Evolutionary conservation across 257 asterid species (phyloP), one percentile per base, ranked within the genome.

Genomic region (Haberlea rhodopensis): DNA sequence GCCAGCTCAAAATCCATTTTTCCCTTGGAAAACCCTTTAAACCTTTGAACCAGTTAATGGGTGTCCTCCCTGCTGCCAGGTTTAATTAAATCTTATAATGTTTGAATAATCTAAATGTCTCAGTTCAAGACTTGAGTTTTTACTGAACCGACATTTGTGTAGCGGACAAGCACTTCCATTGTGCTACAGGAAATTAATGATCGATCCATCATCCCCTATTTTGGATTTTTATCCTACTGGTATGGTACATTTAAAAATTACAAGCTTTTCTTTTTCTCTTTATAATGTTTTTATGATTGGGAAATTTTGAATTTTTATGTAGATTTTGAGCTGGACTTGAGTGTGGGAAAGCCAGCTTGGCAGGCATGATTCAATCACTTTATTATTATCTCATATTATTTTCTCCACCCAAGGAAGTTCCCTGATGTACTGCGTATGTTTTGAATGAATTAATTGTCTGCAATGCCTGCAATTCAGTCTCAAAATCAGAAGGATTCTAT

Each of bases 31-130:
- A 72, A 71, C 94, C 94, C 70, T 83, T 85, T 68, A 83, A 83
- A 76, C 94, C 94, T 57, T 71, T 85, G 43, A 80, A 79, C 77
- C 94, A 85, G 75, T 75, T 85, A 66, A 83, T 85, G 94, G 83
- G 83, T 6, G 94, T 85, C 67, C 84, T 85, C 59, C 94, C 94
- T 62, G 87, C 94, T 73, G 89, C 89, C 60, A 85, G 94, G 94
- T 85, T 53, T 75, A 57, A 7, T 1, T 32, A 11, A 9, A 32
- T 24, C 11, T n/a, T 21, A 28, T 20, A 24, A 59, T 59, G 27
- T 49, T 29, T 21, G 23, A 13, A 22, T 18, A 65, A 43, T 23
- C 57, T 58, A 15, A 60, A 63, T 19, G n/a, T 5, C 56, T 65
- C 51, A 54, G 10, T 65, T 62, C 31, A 62, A 64, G 46, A 28